Percentiles rank a stretch among this genome's conserved stretches.
Evolutionary conservation across 2,329 filamentous ascomycete species (phyloP).

Genomic region (Peltaster fructicola): DNA sequence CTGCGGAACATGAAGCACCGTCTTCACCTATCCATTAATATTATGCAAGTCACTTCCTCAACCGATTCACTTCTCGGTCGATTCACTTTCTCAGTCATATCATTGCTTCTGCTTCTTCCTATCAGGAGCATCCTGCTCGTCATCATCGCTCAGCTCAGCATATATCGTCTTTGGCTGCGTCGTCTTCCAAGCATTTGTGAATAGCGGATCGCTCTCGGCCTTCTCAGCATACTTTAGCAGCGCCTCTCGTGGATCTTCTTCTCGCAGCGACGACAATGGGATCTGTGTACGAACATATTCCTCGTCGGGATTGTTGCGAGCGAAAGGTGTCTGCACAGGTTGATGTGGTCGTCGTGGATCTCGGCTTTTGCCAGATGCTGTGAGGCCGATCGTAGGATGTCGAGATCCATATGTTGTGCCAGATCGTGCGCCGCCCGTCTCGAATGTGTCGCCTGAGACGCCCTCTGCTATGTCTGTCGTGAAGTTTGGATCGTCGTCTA

Average conservation of each 20-base stretch:
- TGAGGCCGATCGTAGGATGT: conserved; percentile 55
- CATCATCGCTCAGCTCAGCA: conserved; percentile 73
- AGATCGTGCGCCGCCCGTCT: conserved; percentile 27
- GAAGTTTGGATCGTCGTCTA: conserved; percentile 78
- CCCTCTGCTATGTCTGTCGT: conserved; percentile 71
- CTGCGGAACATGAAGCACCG: too few relatives aligned
- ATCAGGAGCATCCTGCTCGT: conserved; percentile 50
- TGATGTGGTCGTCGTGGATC: conserved; percentile 77
- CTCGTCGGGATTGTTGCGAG: conserved; percentile 76
- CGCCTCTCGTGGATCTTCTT: conserved; percentile 90
- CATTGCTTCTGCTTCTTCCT: conserved; percentile 34
- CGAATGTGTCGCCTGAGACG: conserved; percentile 59
- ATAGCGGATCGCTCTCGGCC: conserved; percentile 81
- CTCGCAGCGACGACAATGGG: conserved; percentile 76
- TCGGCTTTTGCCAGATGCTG: conserved; percentile 55
- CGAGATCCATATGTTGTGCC: conserved; percentile 35
- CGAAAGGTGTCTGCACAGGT: conserved; percentile 72
- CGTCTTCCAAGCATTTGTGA: conserved; percentile 81
- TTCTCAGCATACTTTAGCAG: conserved; percentile 88
- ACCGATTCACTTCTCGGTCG: too few relatives aligned
- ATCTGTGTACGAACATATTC: conserved; percentile 78
- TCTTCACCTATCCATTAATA: too few relatives aligned
- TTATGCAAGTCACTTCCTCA: too few relatives aligned
- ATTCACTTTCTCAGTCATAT: neutral
- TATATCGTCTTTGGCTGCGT: conserved; percentile 90